Percentiles rank a stretch among this genome's conserved stretches.
phyloP scores from a whole-genome alignment of 305 asterid genomes.

The Fraxinus ornus region DNA sequence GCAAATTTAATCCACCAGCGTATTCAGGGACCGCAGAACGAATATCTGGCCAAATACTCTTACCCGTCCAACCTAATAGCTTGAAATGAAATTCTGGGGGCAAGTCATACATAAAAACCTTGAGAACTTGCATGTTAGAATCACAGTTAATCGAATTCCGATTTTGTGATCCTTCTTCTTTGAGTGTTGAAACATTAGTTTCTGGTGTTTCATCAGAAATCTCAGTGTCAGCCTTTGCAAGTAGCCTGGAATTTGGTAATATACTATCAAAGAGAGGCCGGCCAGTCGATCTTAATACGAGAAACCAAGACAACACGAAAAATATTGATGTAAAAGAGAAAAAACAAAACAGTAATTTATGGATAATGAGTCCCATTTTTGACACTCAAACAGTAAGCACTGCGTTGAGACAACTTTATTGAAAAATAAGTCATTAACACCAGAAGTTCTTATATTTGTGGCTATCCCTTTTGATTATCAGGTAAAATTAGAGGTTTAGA shows the following conservation, averaged over 20 bases:
- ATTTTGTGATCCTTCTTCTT: slow-evolving; percentile 1
- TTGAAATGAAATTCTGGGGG: slow-evolving; percentile 77
- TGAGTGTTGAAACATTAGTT: slow-evolving; percentile 1
- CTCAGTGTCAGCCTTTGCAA: slow-evolving; percentile 23
- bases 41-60: slow-evolving; percentile 76
- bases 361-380: slow-evolving; percentile 42
- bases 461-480: slow-evolving; percentile 17
- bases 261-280: slow-evolving; percentile 36
- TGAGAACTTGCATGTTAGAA: slow-evolving; percentile 41
- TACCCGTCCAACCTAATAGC: slow-evolving; percentile 64
- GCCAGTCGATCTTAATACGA: slow-evolving; percentile 43
- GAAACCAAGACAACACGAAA: slow-evolving; percentile 48
- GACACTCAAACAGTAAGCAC: slow-evolving; percentile 30
- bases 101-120: slow-evolving; percentile 82
- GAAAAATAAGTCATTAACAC: slow-evolving; percentile 8
- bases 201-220: slow-evolving; percentile 23
- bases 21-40: slow-evolving; percentile 50
- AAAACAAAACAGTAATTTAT: slow-evolving; percentile 60
- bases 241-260: slow-evolving; percentile 46
- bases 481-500: slow-evolving; percentile 6
- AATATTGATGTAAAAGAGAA: slow-evolving; percentile 42
- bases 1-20: slow-evolving; percentile 87
- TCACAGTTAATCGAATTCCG: slow-evolving; percentile 28
- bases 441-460: slow-evolving; percentile 10
- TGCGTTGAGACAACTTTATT: slow-evolving; percentile 17